Conservation (phyloP, 169 alveolate species). For the Eimeria acervulina region DNA sequence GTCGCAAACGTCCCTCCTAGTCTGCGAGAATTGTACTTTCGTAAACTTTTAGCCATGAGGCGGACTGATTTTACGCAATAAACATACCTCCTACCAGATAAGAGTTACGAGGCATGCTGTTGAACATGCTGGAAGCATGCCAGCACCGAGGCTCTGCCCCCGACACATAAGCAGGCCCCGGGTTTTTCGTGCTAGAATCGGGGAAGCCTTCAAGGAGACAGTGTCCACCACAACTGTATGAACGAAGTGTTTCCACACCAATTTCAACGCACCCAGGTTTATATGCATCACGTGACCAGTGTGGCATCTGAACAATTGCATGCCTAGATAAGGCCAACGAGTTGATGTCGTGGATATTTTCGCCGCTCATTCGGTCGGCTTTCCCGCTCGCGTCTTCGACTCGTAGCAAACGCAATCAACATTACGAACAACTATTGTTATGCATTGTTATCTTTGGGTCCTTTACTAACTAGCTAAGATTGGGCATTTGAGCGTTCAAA, state of each 20-base stretch:
- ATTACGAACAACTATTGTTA: neutral
- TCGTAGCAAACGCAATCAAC: neutral
- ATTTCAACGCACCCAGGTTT: neutral
- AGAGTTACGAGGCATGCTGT: neutral
- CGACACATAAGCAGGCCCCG: neutral
- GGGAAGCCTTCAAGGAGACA: neutral
- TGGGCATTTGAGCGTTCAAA: neutral
- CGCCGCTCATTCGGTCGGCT: neutral
- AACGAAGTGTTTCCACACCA: neutral
- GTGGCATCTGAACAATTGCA: neutral
- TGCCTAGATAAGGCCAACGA: neutral
- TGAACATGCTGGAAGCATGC: neutral
- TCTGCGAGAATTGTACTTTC: neutral
- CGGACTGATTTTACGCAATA: neutral
- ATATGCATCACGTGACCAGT: neutral
- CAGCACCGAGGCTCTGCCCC: neutral
- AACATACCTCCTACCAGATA: neutral
- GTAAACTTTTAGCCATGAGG: neutral
- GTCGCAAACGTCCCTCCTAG: neutral
- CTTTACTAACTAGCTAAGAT: neutral
- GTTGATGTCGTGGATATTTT: neutral
- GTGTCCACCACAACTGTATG: neutral
- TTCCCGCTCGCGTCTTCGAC: neutral
- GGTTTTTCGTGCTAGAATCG: neutral
- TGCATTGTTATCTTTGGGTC: neutral